Evolutionary conservation across 176 grass and related monocot species (phyloP).

Genomic region (sorghum (Sorghum bicolor)): DNA sequence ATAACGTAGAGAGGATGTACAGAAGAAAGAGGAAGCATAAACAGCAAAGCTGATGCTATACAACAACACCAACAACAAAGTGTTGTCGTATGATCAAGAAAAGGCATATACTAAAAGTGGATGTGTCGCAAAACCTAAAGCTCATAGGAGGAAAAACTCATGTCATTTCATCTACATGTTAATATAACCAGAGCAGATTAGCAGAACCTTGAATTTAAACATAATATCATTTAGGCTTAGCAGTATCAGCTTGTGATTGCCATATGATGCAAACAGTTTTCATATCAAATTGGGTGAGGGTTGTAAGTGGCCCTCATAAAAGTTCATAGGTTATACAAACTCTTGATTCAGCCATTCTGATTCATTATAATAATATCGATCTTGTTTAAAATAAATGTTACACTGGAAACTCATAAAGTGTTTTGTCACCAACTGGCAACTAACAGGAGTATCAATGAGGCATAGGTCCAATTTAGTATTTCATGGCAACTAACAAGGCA

Average conservation of each 20-base stretch:
- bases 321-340: constrained; percentile 1
- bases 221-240: background rate
- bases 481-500: background rate
- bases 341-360: background rate
- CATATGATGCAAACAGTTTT: background rate
- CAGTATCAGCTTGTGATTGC: constrained; percentile 4
- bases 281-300: background rate
- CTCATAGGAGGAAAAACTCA: background rate
- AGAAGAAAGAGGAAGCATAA: background rate
- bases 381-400: background rate
- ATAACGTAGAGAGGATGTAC: background rate
- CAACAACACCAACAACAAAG: background rate
- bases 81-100: background rate
- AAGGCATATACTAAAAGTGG: background rate
- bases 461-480: background rate
- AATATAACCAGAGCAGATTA: background rate
- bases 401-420: background rate
- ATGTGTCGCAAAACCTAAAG: background rate
- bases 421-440: background rate
- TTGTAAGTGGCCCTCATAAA: background rate
- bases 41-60: background rate
- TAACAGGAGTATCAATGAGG: background rate
- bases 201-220: background rate
- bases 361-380: background rate
- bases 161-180: background rate